phyloP scores from a whole-genome alignment of 495 filamentous ascomycete genomes.

The Penicillium coprophilum region DNA sequence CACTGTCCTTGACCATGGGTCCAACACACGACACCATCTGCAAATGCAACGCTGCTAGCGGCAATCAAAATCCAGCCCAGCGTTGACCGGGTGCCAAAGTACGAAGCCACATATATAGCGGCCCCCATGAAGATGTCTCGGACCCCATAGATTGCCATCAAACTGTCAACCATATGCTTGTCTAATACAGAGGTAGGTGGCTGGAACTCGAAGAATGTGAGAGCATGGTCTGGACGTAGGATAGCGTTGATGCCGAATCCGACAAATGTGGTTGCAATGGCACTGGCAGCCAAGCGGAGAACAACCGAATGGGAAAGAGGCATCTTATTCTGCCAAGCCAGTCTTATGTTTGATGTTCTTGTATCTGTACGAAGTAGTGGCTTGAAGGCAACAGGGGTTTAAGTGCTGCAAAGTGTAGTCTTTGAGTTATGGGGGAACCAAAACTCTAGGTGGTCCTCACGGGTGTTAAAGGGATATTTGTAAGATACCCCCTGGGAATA shows the following conservation, averaged over 20 bases:
- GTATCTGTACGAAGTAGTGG: neutral
- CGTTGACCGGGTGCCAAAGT: conserved; percentile 40
- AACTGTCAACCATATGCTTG: conserved; percentile 34
- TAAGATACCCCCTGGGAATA: neutral
- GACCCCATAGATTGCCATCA: conserved; percentile 51
- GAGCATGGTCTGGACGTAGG: conserved; percentile 42
- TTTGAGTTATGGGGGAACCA: neutral
- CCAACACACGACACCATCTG: conserved; percentile 48
- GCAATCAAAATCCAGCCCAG: conserved; percentile 48
- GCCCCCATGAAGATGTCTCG: conserved; percentile 56
- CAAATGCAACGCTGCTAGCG: conserved; percentile 44
- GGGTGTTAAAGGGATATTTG: neutral
- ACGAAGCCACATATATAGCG: conserved; percentile 40
- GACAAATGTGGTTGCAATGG: conserved; percentile 46
- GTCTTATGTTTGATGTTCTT: neutral
- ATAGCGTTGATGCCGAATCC: conserved; percentile 52
- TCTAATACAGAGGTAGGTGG: conserved; percentile 31
- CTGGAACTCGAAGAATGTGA: conserved; percentile 49
- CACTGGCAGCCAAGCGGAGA: conserved; percentile 25
- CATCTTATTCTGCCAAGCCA: conserved; percentile 6
- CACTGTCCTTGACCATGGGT: conserved; percentile 45
- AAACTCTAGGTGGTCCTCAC: neutral
- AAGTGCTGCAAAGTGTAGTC: neutral
- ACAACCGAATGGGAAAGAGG: conserved; percentile 20
- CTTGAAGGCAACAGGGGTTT: neutral